These are phyloP conservation scores for Schwanniomyces vanrijiae DNA, from an alignment of 805 yeast genomes.

Conservation along the genomic window DNA sequence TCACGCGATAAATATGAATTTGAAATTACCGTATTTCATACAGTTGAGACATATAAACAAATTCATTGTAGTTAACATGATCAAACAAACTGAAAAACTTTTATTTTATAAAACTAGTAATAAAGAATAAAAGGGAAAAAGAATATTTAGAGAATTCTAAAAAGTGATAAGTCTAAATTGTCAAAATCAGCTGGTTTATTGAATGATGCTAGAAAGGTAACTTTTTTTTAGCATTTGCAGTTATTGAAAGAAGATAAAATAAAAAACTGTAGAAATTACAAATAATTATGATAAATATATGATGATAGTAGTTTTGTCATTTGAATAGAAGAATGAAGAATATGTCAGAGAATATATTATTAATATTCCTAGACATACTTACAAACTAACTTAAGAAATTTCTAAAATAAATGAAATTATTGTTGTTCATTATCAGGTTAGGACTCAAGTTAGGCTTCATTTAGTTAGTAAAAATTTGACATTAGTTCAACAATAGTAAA, in stretches of 20 bases:
- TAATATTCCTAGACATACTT: constrained; percentile 11
- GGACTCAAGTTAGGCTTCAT: constrained; percentile 35
- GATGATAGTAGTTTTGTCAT: constrained; percentile 23
- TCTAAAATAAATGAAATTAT: constrained; percentile 27
- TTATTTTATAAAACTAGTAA: constrained; percentile 52
- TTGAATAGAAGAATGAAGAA: constrained; percentile 33
- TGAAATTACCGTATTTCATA: constrained; percentile 53
- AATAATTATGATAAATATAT: constrained; percentile 27
- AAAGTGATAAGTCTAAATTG: constrained; percentile 44
- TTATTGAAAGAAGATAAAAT: constrained; percentile 8
- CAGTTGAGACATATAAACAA: constrained; percentile 53
- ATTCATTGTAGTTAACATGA: constrained; percentile 55
- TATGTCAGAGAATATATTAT: constrained; percentile 24
- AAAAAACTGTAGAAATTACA: constrained; percentile 23
- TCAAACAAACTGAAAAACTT: constrained; percentile 48
- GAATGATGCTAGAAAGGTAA: constrained; percentile 28
- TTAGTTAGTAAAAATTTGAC: constrained; percentile 27
- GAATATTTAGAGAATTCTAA: constrained; percentile 43
- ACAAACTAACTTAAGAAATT: constrained; percentile 23
- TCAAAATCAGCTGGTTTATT: too few species aligned
- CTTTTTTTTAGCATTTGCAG: constrained; percentile 19
- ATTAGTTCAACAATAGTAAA: constrained; percentile 35
- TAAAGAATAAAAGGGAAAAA: constrained; percentile 43
- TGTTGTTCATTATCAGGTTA: constrained; percentile 32
- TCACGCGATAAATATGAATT: constrained; percentile 49